Evolutionary conservation across 768 basidiomycete species (phyloP).

Genomic region (Tylopilus rubrobrunneus): DNA sequence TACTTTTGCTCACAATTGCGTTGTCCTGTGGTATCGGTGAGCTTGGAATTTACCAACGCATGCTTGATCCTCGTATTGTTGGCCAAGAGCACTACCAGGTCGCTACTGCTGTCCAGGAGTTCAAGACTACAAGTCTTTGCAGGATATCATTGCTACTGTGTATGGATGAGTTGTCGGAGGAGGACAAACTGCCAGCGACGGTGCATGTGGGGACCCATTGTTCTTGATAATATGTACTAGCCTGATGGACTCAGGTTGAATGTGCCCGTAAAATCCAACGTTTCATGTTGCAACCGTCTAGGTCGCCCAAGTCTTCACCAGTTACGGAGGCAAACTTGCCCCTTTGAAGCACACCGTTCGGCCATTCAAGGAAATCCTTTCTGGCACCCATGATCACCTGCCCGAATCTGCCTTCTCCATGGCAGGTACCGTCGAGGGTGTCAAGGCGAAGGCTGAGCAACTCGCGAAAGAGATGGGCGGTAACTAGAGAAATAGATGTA

Average conservation of each 20-base stretch:
- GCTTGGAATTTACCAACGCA: too few species aligned
- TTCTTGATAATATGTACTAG: constrained; percentile 1
- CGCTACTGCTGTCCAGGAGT: constrained; percentile 96
- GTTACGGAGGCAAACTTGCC: constrained; percentile 97
- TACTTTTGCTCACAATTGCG: constrained; percentile 99
- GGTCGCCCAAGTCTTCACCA: constrained; percentile 99
- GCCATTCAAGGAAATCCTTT: constrained; percentile 97
- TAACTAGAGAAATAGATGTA: too few species aligned
- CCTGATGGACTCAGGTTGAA: constrained; percentile 61
- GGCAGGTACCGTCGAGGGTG: too few species aligned
- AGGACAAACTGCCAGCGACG: too few species aligned
- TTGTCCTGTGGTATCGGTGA: constrained; percentile 65
- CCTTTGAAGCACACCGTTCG: constrained; percentile 87
- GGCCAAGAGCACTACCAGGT: constrained; percentile 93
- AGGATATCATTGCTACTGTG: constrained; percentile 99
- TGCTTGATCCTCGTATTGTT: constrained; percentile 99
- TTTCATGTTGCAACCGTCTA: constrained; percentile 99
- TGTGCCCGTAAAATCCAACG: constrained; percentile 98
- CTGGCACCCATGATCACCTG: constrained; percentile 87
- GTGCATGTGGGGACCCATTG: constrained; percentile 1
- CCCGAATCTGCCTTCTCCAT: too few species aligned
- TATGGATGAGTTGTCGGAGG: constrained; percentile 99
- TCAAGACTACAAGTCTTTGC: constrained; percentile 93
- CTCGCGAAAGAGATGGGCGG: constrained; percentile 89
- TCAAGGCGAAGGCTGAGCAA: constrained; percentile 94